Base-by-base conservation (phyloP, 768 basidiomycete species). In the Cantharellus anzutake region DNA sequence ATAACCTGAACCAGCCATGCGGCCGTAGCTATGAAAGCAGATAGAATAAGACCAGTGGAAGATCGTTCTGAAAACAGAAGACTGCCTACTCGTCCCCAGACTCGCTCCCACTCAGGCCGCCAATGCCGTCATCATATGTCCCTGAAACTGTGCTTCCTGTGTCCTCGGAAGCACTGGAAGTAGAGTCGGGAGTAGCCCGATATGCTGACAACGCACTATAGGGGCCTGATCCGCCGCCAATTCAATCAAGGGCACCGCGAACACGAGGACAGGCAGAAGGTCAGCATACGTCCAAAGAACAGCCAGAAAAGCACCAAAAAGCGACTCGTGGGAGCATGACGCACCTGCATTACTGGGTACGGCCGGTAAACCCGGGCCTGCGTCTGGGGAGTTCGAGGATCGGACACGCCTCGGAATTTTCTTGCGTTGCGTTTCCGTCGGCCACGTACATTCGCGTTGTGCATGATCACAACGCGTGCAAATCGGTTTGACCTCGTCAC, bases 391-490 rank as follows among this genome's bases (percentile, higher is more conserved):
- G 35, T 11, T 37, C 7, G 52, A 55, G 7, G 7, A 37, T 11
- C 52, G 52, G 35, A 55, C 52, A 11, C 56, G 34, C 39, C 56
- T 44, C 44, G 40, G 40, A 7, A 35, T 20, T 60, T 63, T 63
- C 60, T 63, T 63, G 38, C 51, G 50, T 50, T 62, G 51, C 29
- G 40, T 2, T 14, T 61, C 61, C 11, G 57, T 34, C 3, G 63
- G 63, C 63, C 63, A 64, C 37, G 59, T 60, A 57, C 63, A 64
- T 65, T 89, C 85, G 70, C 88, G 77, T 66, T 89, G 84, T 5
- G 86, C 84, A 70, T 88, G 86, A 35, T 81, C 79, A 66, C 90
- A 94, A 41, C 89, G 80, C 74, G 81, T 80, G 73, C 91, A 94
- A 60, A 76, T 78, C 59, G 91, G 92, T 68, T 91, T 87, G 7